A percentile compares a stretch with the other conserved stretches of the same genome.
Conservation (phyloP, 257 asterid genomes). For the Ocimum tenuiflorum region DNA sequence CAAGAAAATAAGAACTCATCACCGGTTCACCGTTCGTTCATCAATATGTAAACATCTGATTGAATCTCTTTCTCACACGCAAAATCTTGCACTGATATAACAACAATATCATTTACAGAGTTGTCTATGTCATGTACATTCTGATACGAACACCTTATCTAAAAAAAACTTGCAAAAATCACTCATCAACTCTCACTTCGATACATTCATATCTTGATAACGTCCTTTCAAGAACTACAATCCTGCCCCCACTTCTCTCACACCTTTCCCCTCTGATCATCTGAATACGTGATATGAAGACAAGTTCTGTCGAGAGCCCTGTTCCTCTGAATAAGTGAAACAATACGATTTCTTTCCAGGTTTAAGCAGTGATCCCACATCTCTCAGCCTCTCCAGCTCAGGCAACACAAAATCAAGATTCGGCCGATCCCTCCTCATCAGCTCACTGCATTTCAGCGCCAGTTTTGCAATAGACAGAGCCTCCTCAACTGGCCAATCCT, state of each 20-base stretch:
- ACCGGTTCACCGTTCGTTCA: too few relatives aligned
- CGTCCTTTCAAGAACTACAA: background rate
- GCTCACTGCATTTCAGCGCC: slow-evolving; percentile 64
- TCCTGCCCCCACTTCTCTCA: background rate
- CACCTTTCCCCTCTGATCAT: too few relatives aligned
- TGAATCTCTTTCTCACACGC: background rate
- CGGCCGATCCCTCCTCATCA: slow-evolving; percentile 79
- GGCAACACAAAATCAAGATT: slow-evolving; percentile 67
- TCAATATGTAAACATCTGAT: background rate
- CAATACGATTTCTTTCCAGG: slow-evolving; percentile 3
- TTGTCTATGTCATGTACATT: background rate
- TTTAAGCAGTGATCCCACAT: slow-evolving; percentile 24
- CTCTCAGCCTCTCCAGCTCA: slow-evolving; percentile 49
- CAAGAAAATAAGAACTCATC: too few relatives aligned
- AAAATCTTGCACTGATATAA: background rate
- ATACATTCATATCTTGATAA: too few relatives aligned
- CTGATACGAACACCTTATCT: background rate
- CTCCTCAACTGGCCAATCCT: slow-evolving; percentile 77
- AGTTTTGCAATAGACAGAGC: slow-evolving; percentile 48
- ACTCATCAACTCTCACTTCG: background rate
- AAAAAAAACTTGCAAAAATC: background rate
- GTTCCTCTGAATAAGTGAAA: slow-evolving; percentile 4
- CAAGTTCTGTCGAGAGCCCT: slow-evolving; percentile 27
- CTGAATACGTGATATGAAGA: slow-evolving; percentile 26
- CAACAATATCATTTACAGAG: background rate